Percentiles rank a stretch among this genome's conserved stretches.
Conservation (phyloP, 768 basidiomycete genomes). For the Lactifluus pinguis region DNA sequence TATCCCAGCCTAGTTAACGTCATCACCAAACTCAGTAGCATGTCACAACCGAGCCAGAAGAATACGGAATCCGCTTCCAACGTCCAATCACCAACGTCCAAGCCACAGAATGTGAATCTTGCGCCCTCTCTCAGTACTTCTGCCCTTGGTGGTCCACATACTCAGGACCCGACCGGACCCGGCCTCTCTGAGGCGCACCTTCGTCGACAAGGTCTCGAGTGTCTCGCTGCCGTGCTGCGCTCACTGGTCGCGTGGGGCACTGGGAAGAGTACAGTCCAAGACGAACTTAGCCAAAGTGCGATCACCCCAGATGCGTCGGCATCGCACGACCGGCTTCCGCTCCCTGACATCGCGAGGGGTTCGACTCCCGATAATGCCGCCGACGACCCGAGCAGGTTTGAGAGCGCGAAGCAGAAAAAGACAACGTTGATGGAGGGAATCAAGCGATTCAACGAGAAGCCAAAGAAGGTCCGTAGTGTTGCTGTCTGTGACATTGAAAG, state of each 20-base stretch:
- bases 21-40: conserved; percentile 80
- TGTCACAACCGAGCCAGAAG: conserved; percentile 41
- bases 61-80: conserved; percentile 53
- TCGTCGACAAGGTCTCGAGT: conserved; percentile 89
- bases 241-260: conserved; percentile 91
- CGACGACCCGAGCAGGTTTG: conserved; percentile 91
- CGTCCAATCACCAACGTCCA: conserved; percentile 43
- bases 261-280: conserved; percentile 35
- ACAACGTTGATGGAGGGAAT: conserved; percentile 91
- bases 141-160: conserved; percentile 54
- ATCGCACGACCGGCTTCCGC: conserved; percentile 45
- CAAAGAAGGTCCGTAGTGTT: conserved; percentile 65
- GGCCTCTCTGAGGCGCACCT: conserved; percentile 78
- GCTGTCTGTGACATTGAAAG: not conserved
- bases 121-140: conserved; percentile 61
- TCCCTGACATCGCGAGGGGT: conserved; percentile 47
- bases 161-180: conserved; percentile 49
- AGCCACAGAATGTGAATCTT: conserved; percentile 34
- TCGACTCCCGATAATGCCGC: conserved; percentile 64
- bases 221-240: conserved; percentile 77
- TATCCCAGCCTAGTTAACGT: conserved; percentile 77
- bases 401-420: conserved; percentile 94
- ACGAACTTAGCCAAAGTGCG: conserved; percentile 26
- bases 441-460: conserved; percentile 97
- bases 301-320: conserved; percentile 44